Percentiles rank a stretch among this genome's conserved stretches.
phyloP scores from a whole-genome alignment of 129 eudicot genomes.

The Rutidosis leptorrhynchoides region DNA sequence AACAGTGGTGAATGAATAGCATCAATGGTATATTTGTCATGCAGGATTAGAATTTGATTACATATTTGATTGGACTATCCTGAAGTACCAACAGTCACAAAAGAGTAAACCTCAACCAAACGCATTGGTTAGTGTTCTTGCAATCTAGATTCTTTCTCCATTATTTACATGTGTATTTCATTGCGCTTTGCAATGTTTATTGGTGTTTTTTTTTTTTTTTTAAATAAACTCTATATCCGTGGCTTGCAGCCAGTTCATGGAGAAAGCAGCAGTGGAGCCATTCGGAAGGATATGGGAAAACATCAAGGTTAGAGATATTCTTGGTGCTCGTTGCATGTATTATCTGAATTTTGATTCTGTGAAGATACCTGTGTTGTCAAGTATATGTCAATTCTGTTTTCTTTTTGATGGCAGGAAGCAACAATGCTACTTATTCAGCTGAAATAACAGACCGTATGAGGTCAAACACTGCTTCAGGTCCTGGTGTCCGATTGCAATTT shows the following conservation, averaged over 20 bases:
- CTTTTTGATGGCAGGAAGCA: constrained; percentile 38
- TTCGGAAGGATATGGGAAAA: constrained; percentile 54
- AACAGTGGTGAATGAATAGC: constrained; percentile 12
- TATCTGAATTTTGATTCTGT: too few relatives aligned
- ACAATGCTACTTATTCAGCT: constrained; percentile 50
- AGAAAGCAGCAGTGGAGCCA: constrained; percentile 81
- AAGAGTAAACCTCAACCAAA: constrained; percentile 59
- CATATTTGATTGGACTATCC: constrained; percentile 93
- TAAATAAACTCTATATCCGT: constrained; percentile 17
- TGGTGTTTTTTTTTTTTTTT: not conserved
- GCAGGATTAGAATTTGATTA: constrained; percentile 91
- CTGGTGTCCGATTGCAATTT: constrained; percentile 72
- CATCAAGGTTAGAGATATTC: constrained; percentile 62
- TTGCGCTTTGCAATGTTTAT: constrained; percentile 3
- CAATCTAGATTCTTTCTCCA: too few relatives aligned
- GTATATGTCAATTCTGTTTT: too few relatives aligned
- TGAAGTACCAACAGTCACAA: constrained; percentile 91
- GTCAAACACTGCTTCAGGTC: constrained; percentile 52
- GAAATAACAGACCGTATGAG: constrained; percentile 63
- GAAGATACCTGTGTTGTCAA: too few relatives aligned
- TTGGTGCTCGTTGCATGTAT: not conserved
- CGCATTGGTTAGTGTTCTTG: constrained; percentile 38
- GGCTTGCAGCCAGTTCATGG: constrained; percentile 69
- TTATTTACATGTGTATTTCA: not conserved
- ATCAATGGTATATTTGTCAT: not conserved